A percentile compares a stretch with the other conserved stretches of the same genome.
Evolutionary conservation across 1,284 basidiomycete genomes (phyloP).

Genomic region (Heterobasidion irregulare): DNA sequence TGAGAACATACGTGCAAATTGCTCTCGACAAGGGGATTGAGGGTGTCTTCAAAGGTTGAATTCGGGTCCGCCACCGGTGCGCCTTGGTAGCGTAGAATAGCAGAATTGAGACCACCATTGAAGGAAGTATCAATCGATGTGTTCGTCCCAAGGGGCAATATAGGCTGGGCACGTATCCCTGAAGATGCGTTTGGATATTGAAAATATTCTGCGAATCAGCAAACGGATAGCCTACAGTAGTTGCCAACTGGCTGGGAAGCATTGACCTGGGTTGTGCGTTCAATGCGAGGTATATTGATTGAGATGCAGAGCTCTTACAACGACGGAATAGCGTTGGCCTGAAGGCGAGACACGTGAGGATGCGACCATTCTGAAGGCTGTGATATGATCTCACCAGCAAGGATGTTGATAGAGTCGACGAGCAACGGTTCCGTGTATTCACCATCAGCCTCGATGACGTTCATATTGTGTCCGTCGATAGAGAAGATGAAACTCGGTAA

Average conservation of each 20-base stretch:
- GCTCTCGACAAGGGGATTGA: slow-evolving; percentile 18
- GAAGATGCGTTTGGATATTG: neutral
- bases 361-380: neutral
- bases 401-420: slow-evolving; percentile 33
- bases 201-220: too few relatives aligned
- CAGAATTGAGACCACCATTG: slow-evolving; percentile 33
- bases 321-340: slow-evolving; percentile 28
- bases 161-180: slow-evolving; percentile 16
- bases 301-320: slow-evolving; percentile 10
- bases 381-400: slow-evolving; percentile 15
- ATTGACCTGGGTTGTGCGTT: slow-evolving; percentile 15
- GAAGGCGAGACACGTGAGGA: neutral
- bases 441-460: slow-evolving; percentile 47
- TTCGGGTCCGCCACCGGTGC: slow-evolving; percentile 36
- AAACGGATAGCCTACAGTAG: slow-evolving; percentile 22
- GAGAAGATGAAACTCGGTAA: slow-evolving; percentile 29
- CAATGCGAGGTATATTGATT: neutral
- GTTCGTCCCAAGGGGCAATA: neutral
- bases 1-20: slow-evolving; percentile 13
- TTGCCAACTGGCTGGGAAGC: slow-evolving; percentile 31
- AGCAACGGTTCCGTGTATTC: slow-evolving; percentile 28
- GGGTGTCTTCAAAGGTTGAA: slow-evolving; percentile 16
- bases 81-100: slow-evolving; percentile 44
- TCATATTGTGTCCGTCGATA: slow-evolving; percentile 38
- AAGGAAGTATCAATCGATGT: slow-evolving; percentile 9